phyloP scores from a whole-genome alignment of 2,329 filamentous ascomycete genomes.

The Neofusicoccum cordaticola region DNA sequence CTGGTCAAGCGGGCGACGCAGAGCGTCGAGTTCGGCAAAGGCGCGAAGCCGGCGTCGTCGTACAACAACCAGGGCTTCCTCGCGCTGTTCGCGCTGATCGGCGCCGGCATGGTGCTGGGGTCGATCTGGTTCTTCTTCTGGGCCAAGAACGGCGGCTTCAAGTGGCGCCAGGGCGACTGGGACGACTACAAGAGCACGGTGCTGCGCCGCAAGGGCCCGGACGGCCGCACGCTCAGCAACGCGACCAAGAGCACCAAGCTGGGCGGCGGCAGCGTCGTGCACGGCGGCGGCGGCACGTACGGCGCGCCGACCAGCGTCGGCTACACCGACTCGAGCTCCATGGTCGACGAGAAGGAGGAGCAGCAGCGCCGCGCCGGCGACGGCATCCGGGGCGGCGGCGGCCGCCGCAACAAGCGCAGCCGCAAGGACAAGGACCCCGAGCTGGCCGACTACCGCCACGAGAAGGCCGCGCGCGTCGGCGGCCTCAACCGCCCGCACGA shows the following conservation, averaged over 20 bases:
- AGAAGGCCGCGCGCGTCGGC: slow-evolving; percentile 81
- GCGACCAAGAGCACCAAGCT: slow-evolving; percentile 79
- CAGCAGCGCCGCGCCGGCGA: slow-evolving; percentile 39
- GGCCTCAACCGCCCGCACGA: slow-evolving; percentile 83
- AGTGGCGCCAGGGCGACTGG: slow-evolving; percentile 84
- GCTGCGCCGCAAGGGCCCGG: slow-evolving; percentile 79
- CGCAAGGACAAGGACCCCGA: slow-evolving; percentile 56
- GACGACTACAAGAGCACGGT: slow-evolving; percentile 98
- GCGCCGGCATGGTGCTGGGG: slow-evolving; percentile 68
- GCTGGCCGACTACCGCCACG: slow-evolving; percentile 78
- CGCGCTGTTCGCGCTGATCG: slow-evolving; percentile 83
- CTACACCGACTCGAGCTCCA: slow-evolving; percentile 46
- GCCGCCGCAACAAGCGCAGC: slow-evolving; percentile 55
- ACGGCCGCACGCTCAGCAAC: slow-evolving; percentile 79
- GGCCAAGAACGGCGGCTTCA: slow-evolving; percentile 93
- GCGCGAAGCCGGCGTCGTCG: slow-evolving; percentile 33
- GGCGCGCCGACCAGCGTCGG: slow-evolving; percentile 33
- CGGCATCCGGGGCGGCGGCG: slow-evolving; percentile 41
- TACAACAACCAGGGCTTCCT: slow-evolving; percentile 65
- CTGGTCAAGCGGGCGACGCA: slow-evolving; percentile 2
- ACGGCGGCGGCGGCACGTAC: slow-evolving; percentile 63
- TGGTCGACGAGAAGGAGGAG: slow-evolving; percentile 42
- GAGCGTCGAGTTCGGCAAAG: slow-evolving; percentile 28
- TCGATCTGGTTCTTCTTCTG: slow-evolving; percentile 97
- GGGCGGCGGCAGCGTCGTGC: slow-evolving; percentile 79